phyloP scores from a whole-genome alignment of 495 filamentous ascomycete species.

The Thermothielavioides terrestris region DNA sequence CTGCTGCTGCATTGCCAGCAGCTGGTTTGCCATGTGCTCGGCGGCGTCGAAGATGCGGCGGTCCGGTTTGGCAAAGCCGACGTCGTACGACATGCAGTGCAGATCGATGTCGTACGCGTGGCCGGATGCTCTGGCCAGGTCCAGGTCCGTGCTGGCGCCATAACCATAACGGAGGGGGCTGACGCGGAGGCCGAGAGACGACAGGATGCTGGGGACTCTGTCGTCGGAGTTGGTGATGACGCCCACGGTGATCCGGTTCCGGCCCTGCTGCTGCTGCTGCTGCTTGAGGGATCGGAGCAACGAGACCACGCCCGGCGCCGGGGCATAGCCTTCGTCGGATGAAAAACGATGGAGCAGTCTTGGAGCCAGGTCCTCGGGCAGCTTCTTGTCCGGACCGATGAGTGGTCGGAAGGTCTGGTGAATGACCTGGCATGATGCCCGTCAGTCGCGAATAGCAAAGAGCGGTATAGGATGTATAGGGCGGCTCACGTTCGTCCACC shows the following conservation, averaged over 20 bases:
- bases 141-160: no score
- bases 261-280: slow-evolving; percentile 1
- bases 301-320: slow-evolving; percentile 45
- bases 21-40: slow-evolving; percentile 28
- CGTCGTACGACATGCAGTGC: slow-evolving; percentile 64
- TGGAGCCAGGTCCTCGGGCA: slow-evolving; percentile 45
- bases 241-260: slow-evolving; percentile 45
- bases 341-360: slow-evolving; percentile 54
- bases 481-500: slow-evolving; percentile 58
- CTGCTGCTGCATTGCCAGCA: not conserved
- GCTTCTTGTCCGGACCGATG: not conserved
- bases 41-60: slow-evolving; percentile 56
- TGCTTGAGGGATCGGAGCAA: slow-evolving; percentile 44
- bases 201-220: slow-evolving; percentile 52
- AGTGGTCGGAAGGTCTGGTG: slow-evolving; percentile 34
- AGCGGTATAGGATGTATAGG: slow-evolving; percentile 11
- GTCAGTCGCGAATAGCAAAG: not conserved
- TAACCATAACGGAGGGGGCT: slow-evolving; percentile 23
- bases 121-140: not conserved
- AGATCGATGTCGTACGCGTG: slow-evolving; percentile 50
- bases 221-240: slow-evolving; percentile 74
- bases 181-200: slow-evolving; percentile 52
- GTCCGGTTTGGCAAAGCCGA: slow-evolving; percentile 60
- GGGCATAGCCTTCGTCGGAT: slow-evolving; percentile 50
- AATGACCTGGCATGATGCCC: slow-evolving; percentile 13